Evolutionary conservation across 2,329 filamentous ascomycete species (phyloP).

Genomic region (Colletotrichum truncatum): DNA sequence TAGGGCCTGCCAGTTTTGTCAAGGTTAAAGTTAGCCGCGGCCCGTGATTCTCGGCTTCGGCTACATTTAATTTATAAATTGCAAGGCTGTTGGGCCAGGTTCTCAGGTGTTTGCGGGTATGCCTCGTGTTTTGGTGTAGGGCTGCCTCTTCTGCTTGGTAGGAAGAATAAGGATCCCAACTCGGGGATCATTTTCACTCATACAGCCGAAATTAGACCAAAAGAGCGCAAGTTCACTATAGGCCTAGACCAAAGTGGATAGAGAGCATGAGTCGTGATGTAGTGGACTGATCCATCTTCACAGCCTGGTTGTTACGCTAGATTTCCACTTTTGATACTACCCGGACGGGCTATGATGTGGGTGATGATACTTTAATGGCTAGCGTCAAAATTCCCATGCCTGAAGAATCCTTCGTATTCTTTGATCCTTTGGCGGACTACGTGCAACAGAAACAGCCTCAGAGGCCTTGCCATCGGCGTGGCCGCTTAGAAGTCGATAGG

Average conservation of each 20-base stretch:
- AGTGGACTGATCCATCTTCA: background rate
- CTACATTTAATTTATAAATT: conserved; percentile 2
- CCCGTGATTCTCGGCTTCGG: background rate
- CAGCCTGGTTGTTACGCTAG: background rate
- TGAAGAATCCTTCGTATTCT: background rate
- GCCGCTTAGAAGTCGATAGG: background rate
- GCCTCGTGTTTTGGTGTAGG: background rate
- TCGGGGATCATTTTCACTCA: conserved; percentile 7
- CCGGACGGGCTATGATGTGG: background rate
- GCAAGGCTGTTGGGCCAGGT: background rate
- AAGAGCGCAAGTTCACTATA: background rate
- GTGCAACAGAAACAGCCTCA: background rate
- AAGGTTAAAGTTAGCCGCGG: background rate
- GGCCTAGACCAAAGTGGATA: conserved; percentile 14
- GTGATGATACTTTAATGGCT: background rate
- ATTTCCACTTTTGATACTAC: background rate
- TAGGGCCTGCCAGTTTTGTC: background rate
- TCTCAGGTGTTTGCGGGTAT: background rate
- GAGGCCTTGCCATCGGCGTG: conserved; percentile 3
- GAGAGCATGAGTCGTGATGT: conserved; percentile 4
- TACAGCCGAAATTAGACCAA: conserved; percentile 1
- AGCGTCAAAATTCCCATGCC: conserved; percentile 1
- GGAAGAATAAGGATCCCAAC: background rate
- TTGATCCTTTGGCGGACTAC: background rate
- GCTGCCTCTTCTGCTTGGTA: conserved; percentile 12